Base-by-base conservation (phyloP, 2,329 filamentous ascomycete species). In the Pseudocercospora crystallina region DNA sequence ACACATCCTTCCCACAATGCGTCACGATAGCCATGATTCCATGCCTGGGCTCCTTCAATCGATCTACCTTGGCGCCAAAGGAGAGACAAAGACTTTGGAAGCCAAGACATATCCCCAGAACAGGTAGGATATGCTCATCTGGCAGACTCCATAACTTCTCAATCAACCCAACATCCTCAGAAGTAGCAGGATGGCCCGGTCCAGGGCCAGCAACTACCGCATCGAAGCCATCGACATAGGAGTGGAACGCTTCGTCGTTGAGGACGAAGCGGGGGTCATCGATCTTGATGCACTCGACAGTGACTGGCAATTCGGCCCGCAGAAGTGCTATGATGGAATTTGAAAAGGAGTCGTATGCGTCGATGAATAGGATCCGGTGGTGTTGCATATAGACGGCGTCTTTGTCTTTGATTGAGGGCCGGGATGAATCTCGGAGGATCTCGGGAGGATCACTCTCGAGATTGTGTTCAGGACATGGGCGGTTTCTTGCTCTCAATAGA, bases 291-390 rank as follows among this genome's bases (percentile, higher is more conserved):
- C 87, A 81, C 32, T 63, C 60, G 20, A 68, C 62, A 39, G 81
- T 80, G 14, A 81, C 86, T 52, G 79, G 73, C 8, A 95, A 78
- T 3, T 82, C 78, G 3, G 85, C 83, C 61, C 86, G 81, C 40
- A 97, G 78, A 31, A 96, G 81, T 5, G 88, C 85, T 46, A 95
- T 84, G 63, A 97, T 94, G 73, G 96, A 97, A 73, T 95, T 91
- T 48, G 90, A 89, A 72, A 96, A 99, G 36, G 91, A 96, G 74
- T 99, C 94, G 72, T 95, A 95, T 56, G 92, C 91, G 70, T 97
- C 94, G 60, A 99, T 79, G 72, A 95, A 96, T 57, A 97, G 82
- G 56, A 97, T 53, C 35, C 59, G 62, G 42, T 57, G 58, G 46
- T 38, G 56, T 49, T 57, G 59, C 62, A 66, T 65, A 54, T 58